These are phyloP conservation scores for Cornus kousa DNA, from an alignment of 148 eudicot species.

Conservation along the genomic window DNA sequence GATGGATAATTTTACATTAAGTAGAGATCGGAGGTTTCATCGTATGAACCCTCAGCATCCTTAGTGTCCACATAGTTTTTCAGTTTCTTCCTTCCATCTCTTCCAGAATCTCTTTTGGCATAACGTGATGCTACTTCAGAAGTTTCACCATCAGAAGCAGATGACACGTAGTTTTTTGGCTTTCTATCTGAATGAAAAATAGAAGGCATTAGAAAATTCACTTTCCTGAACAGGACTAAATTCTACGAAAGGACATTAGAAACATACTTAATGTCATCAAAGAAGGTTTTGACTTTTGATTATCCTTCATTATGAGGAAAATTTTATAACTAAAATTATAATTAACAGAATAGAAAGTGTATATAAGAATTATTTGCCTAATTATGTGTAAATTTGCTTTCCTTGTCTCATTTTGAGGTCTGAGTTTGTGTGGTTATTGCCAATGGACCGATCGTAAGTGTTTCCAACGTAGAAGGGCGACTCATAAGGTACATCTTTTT, in stretches of 20 bases:
- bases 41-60: slow-evolving; percentile 18
- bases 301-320: too few species aligned
- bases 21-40: slow-evolving; percentile 54
- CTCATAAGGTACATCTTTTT: not conserved
- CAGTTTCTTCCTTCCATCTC: slow-evolving; percentile 8
- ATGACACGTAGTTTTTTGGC: slow-evolving; percentile 16
- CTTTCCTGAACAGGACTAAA: not conserved
- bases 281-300: too few species aligned
- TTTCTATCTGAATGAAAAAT: slow-evolving; percentile 32
- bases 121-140: slow-evolving; percentile 18
- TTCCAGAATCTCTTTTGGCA: slow-evolving; percentile 4
- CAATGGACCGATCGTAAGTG: too few species aligned
- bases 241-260: not conserved
- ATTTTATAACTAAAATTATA: too few species aligned
- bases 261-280: too few species aligned
- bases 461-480: too few species aligned
- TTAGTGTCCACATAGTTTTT: slow-evolving; percentile 26
- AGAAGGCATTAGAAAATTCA: not conserved
- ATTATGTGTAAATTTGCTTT: too few species aligned
- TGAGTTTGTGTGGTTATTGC: too few species aligned
- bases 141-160: slow-evolving; percentile 25
- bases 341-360: too few species aligned
- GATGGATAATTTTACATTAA: slow-evolving; percentile 44
- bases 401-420: too few species aligned
- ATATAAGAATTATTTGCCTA: not conserved